Evolutionary conservation across 176 grass and related monocot genomes (phyloP).

Genomic region (Oryza glumipatula): DNA sequence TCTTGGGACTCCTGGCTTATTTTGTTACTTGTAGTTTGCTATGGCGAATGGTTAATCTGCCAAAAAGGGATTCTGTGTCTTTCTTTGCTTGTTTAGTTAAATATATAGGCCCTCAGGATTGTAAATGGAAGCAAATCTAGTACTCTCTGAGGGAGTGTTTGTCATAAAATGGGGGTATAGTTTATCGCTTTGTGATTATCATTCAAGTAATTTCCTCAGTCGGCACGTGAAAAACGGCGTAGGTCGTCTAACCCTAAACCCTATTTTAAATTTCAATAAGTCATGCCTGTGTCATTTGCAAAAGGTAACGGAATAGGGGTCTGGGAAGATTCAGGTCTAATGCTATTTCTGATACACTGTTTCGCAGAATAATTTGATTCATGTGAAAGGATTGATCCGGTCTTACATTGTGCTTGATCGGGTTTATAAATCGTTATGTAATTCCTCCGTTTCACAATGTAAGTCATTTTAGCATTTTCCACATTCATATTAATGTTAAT

Average conservation of each 20-base stretch:
- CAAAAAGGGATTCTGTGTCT: neutral
- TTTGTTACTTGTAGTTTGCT: neutral
- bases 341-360: too few species aligned
- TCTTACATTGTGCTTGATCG: too few species aligned
- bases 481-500: too few species aligned
- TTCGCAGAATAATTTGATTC: too few species aligned
- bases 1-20: conserved; percentile 30
- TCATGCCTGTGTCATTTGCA: neutral
- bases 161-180: neutral
- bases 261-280: neutral
- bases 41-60: neutral
- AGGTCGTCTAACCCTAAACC: neutral
- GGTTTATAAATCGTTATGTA: too few species aligned
- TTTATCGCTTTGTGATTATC: neutral
- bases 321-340: neutral
- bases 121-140: neutral
- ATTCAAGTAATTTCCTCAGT: neutral
- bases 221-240: neutral
- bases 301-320: neutral
- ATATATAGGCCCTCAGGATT: neutral
- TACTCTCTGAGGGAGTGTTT: neutral
- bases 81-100: neutral
- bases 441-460: too few species aligned
- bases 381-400: too few species aligned
- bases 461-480: too few species aligned